A percentile compares a stretch with the other conserved stretches of the same genome.
Evolutionary conservation across 2,329 filamentous ascomycete genomes (phyloP).

Genomic region (Colletotrichum agaves): DNA sequence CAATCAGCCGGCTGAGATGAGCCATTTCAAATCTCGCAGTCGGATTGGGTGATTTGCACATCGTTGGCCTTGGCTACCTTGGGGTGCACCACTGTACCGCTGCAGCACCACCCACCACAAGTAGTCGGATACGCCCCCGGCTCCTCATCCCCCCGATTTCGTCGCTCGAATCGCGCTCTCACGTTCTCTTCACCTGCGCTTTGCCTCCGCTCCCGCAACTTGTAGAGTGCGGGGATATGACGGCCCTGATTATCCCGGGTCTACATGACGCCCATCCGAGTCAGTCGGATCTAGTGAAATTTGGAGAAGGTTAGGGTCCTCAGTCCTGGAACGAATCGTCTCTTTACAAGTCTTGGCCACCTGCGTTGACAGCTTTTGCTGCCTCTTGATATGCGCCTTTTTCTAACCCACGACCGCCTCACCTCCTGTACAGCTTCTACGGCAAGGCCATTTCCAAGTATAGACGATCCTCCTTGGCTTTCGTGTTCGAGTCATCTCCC

Average conservation of each 20-base stretch:
- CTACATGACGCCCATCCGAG: constrained; percentile 31
- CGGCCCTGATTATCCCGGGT: constrained; percentile 36
- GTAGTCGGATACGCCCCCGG: constrained; percentile 21
- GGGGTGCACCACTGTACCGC: constrained; percentile 17
- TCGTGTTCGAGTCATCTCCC: constrained; percentile 6
- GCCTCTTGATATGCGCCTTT: constrained; percentile 29
- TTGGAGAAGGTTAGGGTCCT: constrained; percentile 23
- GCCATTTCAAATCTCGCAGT: constrained; percentile 23
- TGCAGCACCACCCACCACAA: constrained; percentile 31
- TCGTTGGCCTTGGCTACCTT: constrained; percentile 6
- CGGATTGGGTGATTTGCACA: constrained; percentile 23
- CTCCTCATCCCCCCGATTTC: constrained; percentile 23
- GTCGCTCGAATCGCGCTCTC: constrained; percentile 16
- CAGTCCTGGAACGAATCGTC: constrained; percentile 13
- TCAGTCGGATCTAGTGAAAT: constrained; percentile 25
- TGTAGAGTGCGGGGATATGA: constrained; percentile 36
- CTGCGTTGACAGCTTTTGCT: constrained; percentile 2
- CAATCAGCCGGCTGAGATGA: constrained; percentile 28
- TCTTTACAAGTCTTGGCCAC: constrained; percentile 24
- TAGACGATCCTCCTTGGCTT: constrained; percentile 33
- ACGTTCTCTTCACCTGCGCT: constrained; percentile 27
- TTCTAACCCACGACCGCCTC: constrained; percentile 29
- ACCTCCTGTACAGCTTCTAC: background rate
- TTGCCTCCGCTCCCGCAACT: constrained; percentile 36
- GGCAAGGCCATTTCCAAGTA: constrained; percentile 31